These are phyloP conservation scores for Scedosporium apiospermum DNA, from an alignment of 2,329 filamentous ascomycete genomes.

Conservation along the genomic window DNA sequence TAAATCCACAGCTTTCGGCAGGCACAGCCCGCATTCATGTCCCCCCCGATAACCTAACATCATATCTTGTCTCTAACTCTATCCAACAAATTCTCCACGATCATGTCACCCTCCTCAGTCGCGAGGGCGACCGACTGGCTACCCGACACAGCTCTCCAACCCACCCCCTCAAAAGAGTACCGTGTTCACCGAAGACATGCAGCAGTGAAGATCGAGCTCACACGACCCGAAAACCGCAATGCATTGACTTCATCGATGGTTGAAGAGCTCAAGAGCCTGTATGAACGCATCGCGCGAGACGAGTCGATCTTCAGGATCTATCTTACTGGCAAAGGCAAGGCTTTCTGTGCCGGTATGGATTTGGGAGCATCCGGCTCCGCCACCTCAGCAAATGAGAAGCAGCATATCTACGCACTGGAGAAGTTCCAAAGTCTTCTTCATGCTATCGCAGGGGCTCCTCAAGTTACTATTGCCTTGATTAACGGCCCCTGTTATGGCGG, in stretches of 20 bases:
- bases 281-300: slow-evolving; percentile 14
- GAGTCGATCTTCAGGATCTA: slow-evolving; percentile 19
- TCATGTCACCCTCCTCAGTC: not conserved
- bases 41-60: not conserved
- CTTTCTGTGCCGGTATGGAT: slow-evolving; percentile 29
- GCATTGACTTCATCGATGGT: slow-evolving; percentile 24
- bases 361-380: not conserved
- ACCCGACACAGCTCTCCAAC: not conserved
- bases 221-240: slow-evolving; percentile 24
- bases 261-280: slow-evolving; percentile 15
- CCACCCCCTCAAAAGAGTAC: not conserved
- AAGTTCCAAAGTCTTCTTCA: slow-evolving; percentile 19
- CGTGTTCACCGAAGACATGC: not conserved
- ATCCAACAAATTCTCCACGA: not conserved
- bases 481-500: slow-evolving; percentile 28
- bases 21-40: not conserved
- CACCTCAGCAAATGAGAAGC: not conserved
- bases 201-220: slow-evolving; percentile 13
- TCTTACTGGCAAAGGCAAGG: slow-evolving; percentile 20
- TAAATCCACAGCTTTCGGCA: too few species aligned
- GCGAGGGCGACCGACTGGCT: not conserved
- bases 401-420: not conserved
- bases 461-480: slow-evolving; percentile 26
- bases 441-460: slow-evolving; percentile 22
- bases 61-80: not conserved